These are phyloP conservation scores for Elsinoe australis DNA, from an alignment of 2,329 filamentous ascomycete genomes.

Conservation along the genomic window DNA sequence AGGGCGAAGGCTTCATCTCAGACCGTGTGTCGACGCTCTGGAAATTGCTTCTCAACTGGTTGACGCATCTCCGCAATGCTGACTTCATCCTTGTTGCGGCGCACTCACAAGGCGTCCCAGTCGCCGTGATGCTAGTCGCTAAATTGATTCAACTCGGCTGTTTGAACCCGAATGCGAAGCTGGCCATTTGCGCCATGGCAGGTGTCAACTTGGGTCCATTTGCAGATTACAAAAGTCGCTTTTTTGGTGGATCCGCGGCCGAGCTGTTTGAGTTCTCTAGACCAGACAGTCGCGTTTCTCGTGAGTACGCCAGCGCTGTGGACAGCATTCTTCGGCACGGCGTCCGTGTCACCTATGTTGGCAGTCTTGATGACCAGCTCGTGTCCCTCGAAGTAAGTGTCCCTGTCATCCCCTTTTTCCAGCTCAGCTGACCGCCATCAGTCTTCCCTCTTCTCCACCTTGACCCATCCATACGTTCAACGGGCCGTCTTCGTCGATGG, in stretches of 20 bases:
- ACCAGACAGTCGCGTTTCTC: constrained; percentile 71
- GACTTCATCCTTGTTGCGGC: constrained; percentile 90
- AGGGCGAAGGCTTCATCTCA: constrained; percentile 86
- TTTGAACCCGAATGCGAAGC: constrained; percentile 58
- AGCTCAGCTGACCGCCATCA: constrained; percentile 21
- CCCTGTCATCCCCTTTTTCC: background rate
- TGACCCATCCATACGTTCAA: constrained; percentile 86
- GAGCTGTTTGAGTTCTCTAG: constrained; percentile 93
- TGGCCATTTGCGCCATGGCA: constrained; percentile 83
- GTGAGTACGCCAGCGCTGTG: constrained; percentile 69
- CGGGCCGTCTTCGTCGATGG: constrained; percentile 95
- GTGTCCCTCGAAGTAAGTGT: constrained; percentile 73
- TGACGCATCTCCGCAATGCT: constrained; percentile 77
- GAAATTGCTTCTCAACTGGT: constrained; percentile 91
- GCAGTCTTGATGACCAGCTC: constrained; percentile 93
- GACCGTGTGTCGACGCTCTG: constrained; percentile 88
- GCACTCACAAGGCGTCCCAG: constrained; percentile 92
- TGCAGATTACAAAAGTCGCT: constrained; percentile 78
- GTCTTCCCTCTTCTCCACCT: constrained; percentile 80
- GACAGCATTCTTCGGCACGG: constrained; percentile 69
- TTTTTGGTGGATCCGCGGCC: constrained; percentile 82
- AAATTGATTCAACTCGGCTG: constrained; percentile 89
- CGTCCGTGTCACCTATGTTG: constrained; percentile 76
- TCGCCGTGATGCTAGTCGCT: constrained; percentile 83
- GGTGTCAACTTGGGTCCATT: constrained; percentile 93